phyloP scores from a whole-genome alignment of 2,329 filamentous ascomycete genomes.

The Ophiobolus disseminans region DNA sequence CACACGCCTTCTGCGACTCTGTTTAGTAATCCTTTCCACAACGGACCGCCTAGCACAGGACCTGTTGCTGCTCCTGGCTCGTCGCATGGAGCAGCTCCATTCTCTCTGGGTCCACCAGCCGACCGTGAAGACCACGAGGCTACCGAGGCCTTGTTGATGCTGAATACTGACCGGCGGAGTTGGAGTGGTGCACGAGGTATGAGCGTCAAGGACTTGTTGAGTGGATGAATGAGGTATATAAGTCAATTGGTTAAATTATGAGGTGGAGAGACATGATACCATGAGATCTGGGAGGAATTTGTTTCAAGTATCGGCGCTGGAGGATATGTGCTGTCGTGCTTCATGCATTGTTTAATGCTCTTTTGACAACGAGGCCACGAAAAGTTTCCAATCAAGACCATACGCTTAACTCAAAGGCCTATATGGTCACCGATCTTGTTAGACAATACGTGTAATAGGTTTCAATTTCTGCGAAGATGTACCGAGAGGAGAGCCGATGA shows the following conservation, averaged over 20 bases:
- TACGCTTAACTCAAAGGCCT: too few species aligned
- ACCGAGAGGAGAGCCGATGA: background rate
- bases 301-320: conserved; percentile 2
- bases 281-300: conserved; percentile 8
- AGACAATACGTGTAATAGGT: too few species aligned
- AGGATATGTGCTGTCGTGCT: background rate
- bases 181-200: conserved; percentile 52
- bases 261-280: background rate
- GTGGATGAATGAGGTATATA: conserved; percentile 26
- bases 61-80: conserved; percentile 29
- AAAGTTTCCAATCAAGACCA: too few species aligned
- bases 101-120: conserved; percentile 44
- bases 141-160: conserved; percentile 84
- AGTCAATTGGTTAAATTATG: background rate
- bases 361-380: too few species aligned
- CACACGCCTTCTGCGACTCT: conserved; percentile 37
- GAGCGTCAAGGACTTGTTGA: conserved; percentile 57
- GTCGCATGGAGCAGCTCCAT: conserved; percentile 33
- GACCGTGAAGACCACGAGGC: conserved; percentile 70
- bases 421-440: too few species aligned
- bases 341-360: background rate
- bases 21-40: conserved; percentile 43
- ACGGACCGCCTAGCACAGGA: conserved; percentile 31
- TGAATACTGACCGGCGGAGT: conserved; percentile 76
- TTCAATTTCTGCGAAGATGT: background rate